Evolutionary conservation across 345 rosid genomes (phyloP), one percentile per base, ranked within the genome.

Genomic region (Alliaria petiolata): DNA sequence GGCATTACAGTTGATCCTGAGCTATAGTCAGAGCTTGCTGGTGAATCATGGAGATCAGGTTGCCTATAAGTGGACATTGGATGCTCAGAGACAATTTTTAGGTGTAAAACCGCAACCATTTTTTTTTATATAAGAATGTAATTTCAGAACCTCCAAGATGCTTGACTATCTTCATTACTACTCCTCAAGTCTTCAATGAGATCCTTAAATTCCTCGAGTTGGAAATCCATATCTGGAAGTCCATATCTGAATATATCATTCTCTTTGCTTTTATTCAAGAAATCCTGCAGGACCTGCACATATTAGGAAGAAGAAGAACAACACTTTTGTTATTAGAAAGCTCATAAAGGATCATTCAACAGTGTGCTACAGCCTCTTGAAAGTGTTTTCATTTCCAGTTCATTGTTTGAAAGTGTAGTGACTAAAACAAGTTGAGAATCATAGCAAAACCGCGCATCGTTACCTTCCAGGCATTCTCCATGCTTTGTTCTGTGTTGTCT

Each of bases 391-490:
- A n/a, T n/a, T n/a, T n/a, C n/a, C n/a, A n/a, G n/a, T n/a, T n/a
- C n/a, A n/a, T n/a, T n/a, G n/a, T n/a, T n/a, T n/a, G n/a, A n/a
- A n/a, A n/a, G n/a, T n/a, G n/a, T n/a, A n/a, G n/a, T n/a, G n/a
- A n/a, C n/a, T n/a, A n/a, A n/a, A n/a, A n/a, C n/a, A n/a, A n/a
- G n/a, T n/a, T n/a, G n/a, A n/a, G n/a, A n/a, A n/a, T n/a, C n/a
- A n/a, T n/a, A n/a, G n/a, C n/a, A n/a, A n/a, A n/a, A n/a, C n/a
- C n/a, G n/a, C n/a, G n/a, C n/a, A n/a, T n/a, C n/a, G n/a, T 19
- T 62, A 88, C 99, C 97, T 89, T 91, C 99, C 96, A 89, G 46
- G 99, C 93, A 88, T 81, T 85, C 79, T 95, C 97, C 66, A 89
- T 85, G 85, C 95, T 85, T 80, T 85, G 90, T 20, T 91, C 96